Base-by-base conservation (phyloP, 495 filamentous ascomycete species). In the Talaromyces ruber region DNA sequence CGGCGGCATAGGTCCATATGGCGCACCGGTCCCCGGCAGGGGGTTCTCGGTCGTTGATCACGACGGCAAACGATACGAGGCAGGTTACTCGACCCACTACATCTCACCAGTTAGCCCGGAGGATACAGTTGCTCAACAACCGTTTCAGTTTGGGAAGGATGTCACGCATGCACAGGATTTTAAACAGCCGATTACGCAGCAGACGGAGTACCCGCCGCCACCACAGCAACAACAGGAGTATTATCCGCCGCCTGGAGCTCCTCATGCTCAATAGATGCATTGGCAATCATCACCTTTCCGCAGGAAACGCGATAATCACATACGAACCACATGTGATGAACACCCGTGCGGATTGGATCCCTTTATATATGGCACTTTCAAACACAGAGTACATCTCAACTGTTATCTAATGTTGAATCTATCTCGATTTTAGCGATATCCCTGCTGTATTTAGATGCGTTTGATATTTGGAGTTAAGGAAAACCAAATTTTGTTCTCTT, bases 31-130 rank as follows among this genome's bases (percentile, higher is more conserved):
- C 32, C 59, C 59, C 14, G 59, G 59, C 9, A 30, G 18, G 5
- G 59, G 59, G n/a, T 60, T 60, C 22, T 21, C 50, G n/a, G 59
- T 60, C 22, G 59, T 60, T 7, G 59, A 60, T 24, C 43, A 50
- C 24, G 59, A 60, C 26, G 59, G 59, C 22, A 50, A 60, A 9
- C 24, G 26, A 8, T 60, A 60, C 59, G 59, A 60, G 43, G 59
- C 59, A 14, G 59, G 59, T 22, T 60, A 60, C 59, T 60, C 59
- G 59, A 60, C 59, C 12, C 59, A 60, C 14, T 60, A 60, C 28
- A 39, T 60, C n/a, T 60, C 59, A 0, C 59, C 59, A 1, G 59
- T 60, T 14, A 47, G 43, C 14, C 26, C 39, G 14, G 43, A 51
- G 16, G 43, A 14, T 29, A 45, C 45, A 2, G 28, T n/a, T 18